Evolutionary conservation across 106 monocot species (phyloP).

Genomic region (Dioscorea zingiberensis): DNA sequence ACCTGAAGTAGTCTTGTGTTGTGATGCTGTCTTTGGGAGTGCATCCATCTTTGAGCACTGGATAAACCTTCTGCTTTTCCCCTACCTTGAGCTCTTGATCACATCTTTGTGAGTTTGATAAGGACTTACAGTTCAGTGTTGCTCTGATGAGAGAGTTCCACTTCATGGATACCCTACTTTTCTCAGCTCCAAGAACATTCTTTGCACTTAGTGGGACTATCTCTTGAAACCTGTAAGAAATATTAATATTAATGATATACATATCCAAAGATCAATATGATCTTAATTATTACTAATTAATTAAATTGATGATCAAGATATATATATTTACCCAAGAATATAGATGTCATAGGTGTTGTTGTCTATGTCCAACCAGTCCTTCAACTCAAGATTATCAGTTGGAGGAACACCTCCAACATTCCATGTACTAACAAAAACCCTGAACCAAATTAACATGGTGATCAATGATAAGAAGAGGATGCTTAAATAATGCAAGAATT

Average conservation of each 20-base stretch:
- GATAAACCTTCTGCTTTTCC: constrained; percentile 42
- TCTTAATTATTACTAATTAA: too few species aligned
- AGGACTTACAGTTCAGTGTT: constrained; percentile 50
- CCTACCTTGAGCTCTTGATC: not conserved
- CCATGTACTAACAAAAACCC: constrained; percentile 70
- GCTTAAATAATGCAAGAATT: not conserved
- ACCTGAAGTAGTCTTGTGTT: constrained; percentile 21
- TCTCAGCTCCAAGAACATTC: constrained; percentile 54
- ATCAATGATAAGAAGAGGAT: not conserved
- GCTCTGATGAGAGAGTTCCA: constrained; percentile 55
- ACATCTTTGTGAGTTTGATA: not conserved
- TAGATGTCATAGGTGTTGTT: constrained; percentile 60
- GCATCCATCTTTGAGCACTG: constrained; percentile 16
- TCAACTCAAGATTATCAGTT: constrained; percentile 36
- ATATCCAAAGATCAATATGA: too few species aligned
- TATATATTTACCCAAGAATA: constrained; percentile 49
- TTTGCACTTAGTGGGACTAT: constrained; percentile 58
- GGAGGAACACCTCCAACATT: constrained; percentile 64
- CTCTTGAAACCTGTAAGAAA: constrained; percentile 62
- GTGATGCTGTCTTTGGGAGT: too few species aligned
- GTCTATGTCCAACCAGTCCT: constrained; percentile 61
- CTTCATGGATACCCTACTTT: constrained; percentile 15
- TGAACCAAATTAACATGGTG: constrained; percentile 3
- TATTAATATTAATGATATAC: not conserved
- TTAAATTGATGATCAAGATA: not conserved